Base-by-base conservation (phyloP, 768 basidiomycete genomes). In the Termitomyces titanicus region DNA sequence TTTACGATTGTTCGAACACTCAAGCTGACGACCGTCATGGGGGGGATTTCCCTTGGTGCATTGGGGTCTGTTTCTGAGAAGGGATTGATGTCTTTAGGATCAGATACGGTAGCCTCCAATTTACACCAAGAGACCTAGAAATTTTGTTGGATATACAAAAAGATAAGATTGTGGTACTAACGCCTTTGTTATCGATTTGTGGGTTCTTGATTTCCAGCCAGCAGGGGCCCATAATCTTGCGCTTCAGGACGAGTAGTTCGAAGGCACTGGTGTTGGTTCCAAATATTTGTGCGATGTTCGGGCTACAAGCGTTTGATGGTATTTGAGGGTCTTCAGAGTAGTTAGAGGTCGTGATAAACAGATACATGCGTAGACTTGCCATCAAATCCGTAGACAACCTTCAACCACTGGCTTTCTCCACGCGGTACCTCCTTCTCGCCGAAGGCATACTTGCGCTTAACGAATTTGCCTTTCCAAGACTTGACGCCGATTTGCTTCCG, bases 221-320 rank as follows among this genome's bases (percentile, higher is more conserved):
- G 67, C 97, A 98, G 0, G 97, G 95, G 0, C 97, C 97, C 94
- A 98, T 98, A 54, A 98, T 97, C 73, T 95, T 97, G 31, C 94
- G 85, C 70, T 98, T 98, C 44, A 98, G 63, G 2, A 94, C 95
- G 18, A 99, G 81, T 10, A 93, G 74, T 68, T 98, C 97, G 62
- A 99, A 99, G 0, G 96, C 89, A 50, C 76, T 92, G 5, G 94
- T 96, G 61, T 85, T 94, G 3, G 95, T 89, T 12, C 97, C 97
- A 61, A 98, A 89, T 11, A 98, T 86, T 54, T 82, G 84, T 33
- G 84, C 79, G 66, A 98, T 95, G 48, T 91, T 95, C 9, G 90
- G 85, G 45, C 91, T 93, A 38, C 81, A 82, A 3, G 87, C 81
- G 33, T 82, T 84, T 58, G 76, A 74, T 0, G 92, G 89, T 20